phyloP scores from a whole-genome alignment of 23 red algal species.

The Agarophyton chilense region DNA sequence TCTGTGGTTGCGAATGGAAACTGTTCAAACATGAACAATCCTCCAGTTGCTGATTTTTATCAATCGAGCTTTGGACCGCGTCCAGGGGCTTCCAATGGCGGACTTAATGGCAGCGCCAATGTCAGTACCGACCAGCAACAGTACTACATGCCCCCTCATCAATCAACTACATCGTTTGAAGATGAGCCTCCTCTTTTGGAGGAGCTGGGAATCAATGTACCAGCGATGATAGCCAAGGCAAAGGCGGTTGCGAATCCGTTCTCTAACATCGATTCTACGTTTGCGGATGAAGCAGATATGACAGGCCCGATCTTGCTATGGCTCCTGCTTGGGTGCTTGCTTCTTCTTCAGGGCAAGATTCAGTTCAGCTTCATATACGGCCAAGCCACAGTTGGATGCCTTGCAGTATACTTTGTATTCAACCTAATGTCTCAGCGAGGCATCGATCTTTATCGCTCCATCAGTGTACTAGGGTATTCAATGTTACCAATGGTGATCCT shows the following conservation, averaged over 20 bases:
- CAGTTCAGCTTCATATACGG: constrained; percentile 99
- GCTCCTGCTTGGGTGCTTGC: constrained; percentile 84
- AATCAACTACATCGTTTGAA: constrained; percentile 77
- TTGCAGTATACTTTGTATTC: constrained; percentile 90
- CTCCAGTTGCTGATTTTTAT: constrained; percentile 55
- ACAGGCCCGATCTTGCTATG: constrained; percentile 88
- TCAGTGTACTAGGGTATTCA: constrained; percentile 92
- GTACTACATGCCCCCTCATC: constrained; percentile 75
- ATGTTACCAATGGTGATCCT: constrained; percentile 97
- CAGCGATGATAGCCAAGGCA: constrained; percentile 76
- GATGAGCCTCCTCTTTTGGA: constrained; percentile 95
- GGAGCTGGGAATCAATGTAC: constrained; percentile 95
- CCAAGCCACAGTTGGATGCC: constrained; percentile 89
- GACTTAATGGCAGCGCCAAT: neutral
- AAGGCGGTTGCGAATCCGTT: constrained; percentile 89
- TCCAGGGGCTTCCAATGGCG: constrained; percentile 8
- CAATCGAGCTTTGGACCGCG: constrained; percentile 75
- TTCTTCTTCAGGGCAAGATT: constrained; percentile 90
- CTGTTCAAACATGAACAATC: neutral
- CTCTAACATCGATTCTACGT: constrained; percentile 75
- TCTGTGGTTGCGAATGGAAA: constrained; percentile 6
- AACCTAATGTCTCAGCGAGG: constrained; percentile 91
- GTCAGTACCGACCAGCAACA: constrained; percentile 41
- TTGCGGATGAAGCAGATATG: constrained; percentile 99
- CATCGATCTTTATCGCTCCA: constrained; percentile 92